Percentiles rank a stretch among this genome's conserved stretches.
These are phyloP conservation scores for Dissoconium aciculare DNA, from an alignment of 2,329 filamentous ascomycete species.

Conservation along the genomic window DNA sequence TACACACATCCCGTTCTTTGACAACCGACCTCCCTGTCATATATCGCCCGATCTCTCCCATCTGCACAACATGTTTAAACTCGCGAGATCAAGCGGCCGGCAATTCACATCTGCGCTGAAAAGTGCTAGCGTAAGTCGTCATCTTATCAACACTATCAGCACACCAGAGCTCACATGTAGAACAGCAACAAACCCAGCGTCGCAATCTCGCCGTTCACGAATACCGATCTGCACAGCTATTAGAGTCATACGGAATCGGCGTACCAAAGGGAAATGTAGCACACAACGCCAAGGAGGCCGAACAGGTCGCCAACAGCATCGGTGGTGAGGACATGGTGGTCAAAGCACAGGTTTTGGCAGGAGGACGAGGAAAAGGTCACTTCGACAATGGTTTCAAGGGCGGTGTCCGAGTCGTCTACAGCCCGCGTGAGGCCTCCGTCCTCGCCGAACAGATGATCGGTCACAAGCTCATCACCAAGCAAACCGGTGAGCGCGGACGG, in stretches of 20 bases:
- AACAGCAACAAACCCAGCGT: slow-evolving; percentile 53
- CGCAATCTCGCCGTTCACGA: slow-evolving; percentile 94
- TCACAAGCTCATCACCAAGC: slow-evolving; percentile 98
- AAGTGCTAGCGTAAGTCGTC: slow-evolving; percentile 49
- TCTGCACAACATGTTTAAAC: slow-evolving; percentile 56
- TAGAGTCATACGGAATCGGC: slow-evolving; percentile 82
- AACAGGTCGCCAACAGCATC: slow-evolving; percentile 78
- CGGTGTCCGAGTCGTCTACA: slow-evolving; percentile 97
- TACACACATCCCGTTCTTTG: no score
- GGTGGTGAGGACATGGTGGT: slow-evolving; percentile 94
- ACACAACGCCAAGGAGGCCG: slow-evolving; percentile 69
- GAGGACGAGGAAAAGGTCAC: slow-evolving; percentile 91
- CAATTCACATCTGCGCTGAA: slow-evolving; percentile 67
- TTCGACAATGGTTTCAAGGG: slow-evolving; percentile 99
- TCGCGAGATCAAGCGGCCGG: slow-evolving; percentile 54
- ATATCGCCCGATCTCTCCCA: slow-evolving; percentile 2
- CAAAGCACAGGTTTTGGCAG: slow-evolving; percentile 97
- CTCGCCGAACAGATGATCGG: slow-evolving; percentile 99
- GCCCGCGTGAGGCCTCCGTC: slow-evolving; percentile 86
- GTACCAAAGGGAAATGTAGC: slow-evolving; percentile 85
- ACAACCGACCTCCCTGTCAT: slow-evolving; percentile 3
- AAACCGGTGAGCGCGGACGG: slow-evolving; percentile 85
- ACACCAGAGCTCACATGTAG: slow-evolving; percentile 10
- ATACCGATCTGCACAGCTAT: slow-evolving; percentile 86
- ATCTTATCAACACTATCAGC: neutral